Evolutionary conservation across 2,329 filamentous ascomycete genomes (phyloP), one percentile per base, ranked within the genome.

Genomic region (Raffaelea albimanens): DNA sequence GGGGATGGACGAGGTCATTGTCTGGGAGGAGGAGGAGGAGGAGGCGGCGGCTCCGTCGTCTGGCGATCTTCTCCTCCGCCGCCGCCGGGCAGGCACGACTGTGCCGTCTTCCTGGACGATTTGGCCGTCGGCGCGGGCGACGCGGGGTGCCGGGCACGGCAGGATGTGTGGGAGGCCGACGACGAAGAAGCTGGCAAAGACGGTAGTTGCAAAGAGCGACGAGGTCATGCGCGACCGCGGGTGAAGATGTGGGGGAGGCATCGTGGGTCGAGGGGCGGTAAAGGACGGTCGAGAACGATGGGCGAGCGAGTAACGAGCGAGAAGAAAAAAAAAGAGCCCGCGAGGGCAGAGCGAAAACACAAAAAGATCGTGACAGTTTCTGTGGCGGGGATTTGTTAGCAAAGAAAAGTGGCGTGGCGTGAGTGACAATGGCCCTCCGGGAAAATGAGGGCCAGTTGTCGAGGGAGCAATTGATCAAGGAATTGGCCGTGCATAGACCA

Each of bases 191-290:
- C 86, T 93, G 29, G 89, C 82, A 53, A 87, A 75, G 47, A 97
- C 78, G 1, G 91, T 97, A n/a, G 85, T 87, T 44, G 88, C 89
- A 70, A 98, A 98, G 51, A 98, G 83, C 41, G 89, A 93, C 48
- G 86, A 90, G 58, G 93, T 98, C 70, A 88, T 87, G 59, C 87
- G 83, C 56, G 91, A 97, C 65, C 90, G 83, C 31, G 93, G 93
- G 66, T 98, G 93, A 39, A 98, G 82, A 67, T 91, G 85, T 55
- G 87, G 85, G 52, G 87, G 86, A 59, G 87, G 82, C 86, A 93
- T 93, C 63, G 23, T 18, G 14, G 33, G 19, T 68, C 57, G n/a
- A n/a, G 55, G 22, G 29, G 7, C 16, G 19, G 21, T n/a, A n/a
- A n/a, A n/a, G n/a, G n/a, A n/a, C n/a, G n/a, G n/a, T n/a, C n/a